Evolutionary conservation across 208 protist species (phyloP).

Genomic region (Trichomonas vaginalis): DNA sequence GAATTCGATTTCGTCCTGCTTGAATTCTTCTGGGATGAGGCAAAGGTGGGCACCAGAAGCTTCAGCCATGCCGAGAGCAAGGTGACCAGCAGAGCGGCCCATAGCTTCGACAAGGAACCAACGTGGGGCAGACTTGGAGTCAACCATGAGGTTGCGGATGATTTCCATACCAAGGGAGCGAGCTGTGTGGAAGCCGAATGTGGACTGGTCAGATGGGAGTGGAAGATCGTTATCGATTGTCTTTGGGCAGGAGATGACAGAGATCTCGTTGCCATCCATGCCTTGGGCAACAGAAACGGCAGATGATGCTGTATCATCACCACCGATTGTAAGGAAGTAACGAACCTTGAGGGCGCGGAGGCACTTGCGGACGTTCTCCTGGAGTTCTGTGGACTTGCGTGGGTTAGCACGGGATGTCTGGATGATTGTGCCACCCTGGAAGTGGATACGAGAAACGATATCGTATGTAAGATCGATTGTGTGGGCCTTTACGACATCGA

Average conservation of each 20-base stretch:
- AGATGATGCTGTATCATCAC: background rate
- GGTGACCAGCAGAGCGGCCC: conserved; percentile 12
- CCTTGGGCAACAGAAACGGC: background rate
- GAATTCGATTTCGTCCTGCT: background rate
- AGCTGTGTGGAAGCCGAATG: background rate
- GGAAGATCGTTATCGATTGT: conserved; percentile 13
- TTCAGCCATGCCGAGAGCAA: conserved; percentile 26
- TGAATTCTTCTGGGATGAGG: conserved; percentile 30
- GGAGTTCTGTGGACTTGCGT: background rate
- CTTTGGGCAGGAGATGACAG: background rate
- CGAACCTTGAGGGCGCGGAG: background rate
- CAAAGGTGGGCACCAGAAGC: conserved; percentile 23
- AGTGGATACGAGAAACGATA: background rate
- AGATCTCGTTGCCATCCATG: background rate
- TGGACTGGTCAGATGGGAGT: background rate
- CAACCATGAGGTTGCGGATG: background rate
- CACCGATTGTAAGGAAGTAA: conserved; percentile 4
- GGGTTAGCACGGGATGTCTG: background rate
- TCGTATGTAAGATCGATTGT: background rate
- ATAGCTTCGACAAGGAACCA: background rate
- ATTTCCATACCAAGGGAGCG: background rate
- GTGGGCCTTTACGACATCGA: background rate
- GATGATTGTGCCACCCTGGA: background rate
- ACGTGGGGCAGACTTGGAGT: background rate
- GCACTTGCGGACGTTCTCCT: background rate